Percentiles rank a stretch among this genome's conserved stretches.
These are phyloP conservation scores for Melampsora occidentalis DNA, from an alignment of 1,284 basidiomycete genomes.

Conservation along the genomic window DNA sequence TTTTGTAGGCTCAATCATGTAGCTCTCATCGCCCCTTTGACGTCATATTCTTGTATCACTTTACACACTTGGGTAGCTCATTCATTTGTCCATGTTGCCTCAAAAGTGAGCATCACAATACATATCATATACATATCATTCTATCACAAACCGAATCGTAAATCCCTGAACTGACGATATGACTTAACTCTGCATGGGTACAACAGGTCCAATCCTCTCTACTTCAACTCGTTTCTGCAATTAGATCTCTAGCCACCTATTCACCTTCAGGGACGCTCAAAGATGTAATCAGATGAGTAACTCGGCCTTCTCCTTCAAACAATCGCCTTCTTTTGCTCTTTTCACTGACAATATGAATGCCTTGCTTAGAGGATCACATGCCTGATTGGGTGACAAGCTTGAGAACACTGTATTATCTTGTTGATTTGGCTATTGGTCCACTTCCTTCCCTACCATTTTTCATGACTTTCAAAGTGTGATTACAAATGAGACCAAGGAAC, in stretches of 20 bases:
- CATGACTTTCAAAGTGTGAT: slow-evolving; percentile 97
- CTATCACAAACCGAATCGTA: background rate
- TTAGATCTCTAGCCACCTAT: slow-evolving; percentile 20
- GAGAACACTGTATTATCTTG: slow-evolving; percentile 80
- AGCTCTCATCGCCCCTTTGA: slow-evolving; percentile 92
- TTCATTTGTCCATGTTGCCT: slow-evolving; percentile 95
- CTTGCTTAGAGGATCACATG: slow-evolving; percentile 70
- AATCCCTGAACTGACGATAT: background rate
- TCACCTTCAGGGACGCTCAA: slow-evolving; percentile 72
- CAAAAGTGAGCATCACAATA: slow-evolving; percentile 59
- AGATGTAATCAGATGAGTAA: slow-evolving; percentile 73
- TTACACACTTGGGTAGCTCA: slow-evolving; percentile 93
- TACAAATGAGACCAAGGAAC: slow-evolving; percentile 87
- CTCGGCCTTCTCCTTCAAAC: slow-evolving; percentile 43
- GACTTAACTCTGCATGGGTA: slow-evolving; percentile 8
- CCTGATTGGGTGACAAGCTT: slow-evolving; percentile 98
- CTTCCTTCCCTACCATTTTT: slow-evolving; percentile 99
- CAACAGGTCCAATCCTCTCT: slow-evolving; percentile 20
- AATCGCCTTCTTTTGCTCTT: background rate
- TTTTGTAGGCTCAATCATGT: slow-evolving; percentile 78
- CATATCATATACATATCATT: background rate
- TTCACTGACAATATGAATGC: background rate
- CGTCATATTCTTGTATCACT: slow-evolving; percentile 77
- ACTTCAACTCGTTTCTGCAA: slow-evolving; percentile 15
- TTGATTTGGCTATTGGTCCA: slow-evolving; percentile 94